phyloP scores from a whole-genome alignment of 1,139 yeast genomes.

The Candida buenavistaensis region DNA sequence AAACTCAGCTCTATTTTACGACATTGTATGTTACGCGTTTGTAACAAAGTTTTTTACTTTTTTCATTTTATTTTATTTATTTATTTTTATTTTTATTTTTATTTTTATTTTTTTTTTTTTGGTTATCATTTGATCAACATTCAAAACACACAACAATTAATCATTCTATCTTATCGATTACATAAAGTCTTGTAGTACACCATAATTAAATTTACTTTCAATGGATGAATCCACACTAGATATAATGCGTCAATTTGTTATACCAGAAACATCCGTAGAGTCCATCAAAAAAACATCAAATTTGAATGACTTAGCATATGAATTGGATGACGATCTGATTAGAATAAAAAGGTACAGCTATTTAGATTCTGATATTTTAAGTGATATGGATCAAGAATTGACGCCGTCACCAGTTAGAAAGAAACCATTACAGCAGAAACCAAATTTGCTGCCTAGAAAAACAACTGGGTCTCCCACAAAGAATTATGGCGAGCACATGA shows the following conservation, averaged over 20 bases:
- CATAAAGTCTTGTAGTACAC: no score
- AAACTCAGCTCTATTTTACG: no score
- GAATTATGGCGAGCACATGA: conserved; percentile 6
- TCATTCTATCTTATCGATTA: no score
- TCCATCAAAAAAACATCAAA: not conserved
- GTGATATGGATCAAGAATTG: conserved; percentile 1
- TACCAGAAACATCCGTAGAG: conserved; percentile 1
- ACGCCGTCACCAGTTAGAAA: conserved; percentile 2
- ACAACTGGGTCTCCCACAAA: conserved; percentile 7
- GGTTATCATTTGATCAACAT: no score
- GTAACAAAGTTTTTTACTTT: no score
- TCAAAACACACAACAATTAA: no score
- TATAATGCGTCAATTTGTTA: not conserved
- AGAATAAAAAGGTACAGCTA: not conserved
- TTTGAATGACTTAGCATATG: conserved; percentile 2
- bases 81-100: no score
- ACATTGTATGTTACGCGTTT: no score
- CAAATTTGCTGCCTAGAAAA: conserved; percentile 5
- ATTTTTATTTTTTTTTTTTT: no score
- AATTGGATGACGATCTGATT: conserved; percentile 6
- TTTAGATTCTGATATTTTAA: not conserved
- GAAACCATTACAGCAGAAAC: conserved; percentile 1
- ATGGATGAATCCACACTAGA: no score
- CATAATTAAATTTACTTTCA: no score
- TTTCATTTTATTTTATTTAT: no score